Evolutionary conservation across 2,329 filamentous ascomycete species (phyloP), one percentile per base, ranked within the genome.

Genomic region (Botryotinia globosa): DNA sequence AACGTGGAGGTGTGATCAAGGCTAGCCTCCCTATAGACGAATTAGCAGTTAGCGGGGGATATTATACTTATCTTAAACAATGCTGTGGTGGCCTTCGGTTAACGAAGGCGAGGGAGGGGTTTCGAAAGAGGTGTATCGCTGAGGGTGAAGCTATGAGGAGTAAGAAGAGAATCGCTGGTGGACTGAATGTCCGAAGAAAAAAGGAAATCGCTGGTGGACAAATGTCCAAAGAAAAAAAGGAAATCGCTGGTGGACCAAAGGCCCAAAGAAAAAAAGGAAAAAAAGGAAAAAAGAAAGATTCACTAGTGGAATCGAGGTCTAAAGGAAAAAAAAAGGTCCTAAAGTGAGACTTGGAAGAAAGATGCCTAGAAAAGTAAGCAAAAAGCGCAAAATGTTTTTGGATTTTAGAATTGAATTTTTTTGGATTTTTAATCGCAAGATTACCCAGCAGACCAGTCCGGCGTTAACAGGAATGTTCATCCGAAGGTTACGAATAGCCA

Each of bases 371-470:
- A 62, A 42, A 29, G 34, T 62, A 62, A 42, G 37, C 37, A 42
- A 62, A n/a, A 18, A 16, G 51, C 6, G 51, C 51, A 42, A 29
- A 62, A 39, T 62, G 34, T 62, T 37, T 22, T 39, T 25, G 59
- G 32, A n/a, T 62, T 61, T 61, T 61, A 12, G 18, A 25, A 25
- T 39, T 61, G n/a, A 1, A 8, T 42, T 62, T 42, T 62, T 62
- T 42, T 42, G 20, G 22, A 16, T n/a, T 62, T 62, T 62, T 25
- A 7, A 37, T 37, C 59, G 34, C 34, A 25, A 42, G 6, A 62
- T 62, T 62, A 62, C 59, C 59, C 59, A 62, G 59, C 59, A 39
- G 59, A 62, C 22, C 59, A 62, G 59, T 39, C 59, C 59, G 59
- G 59, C 59, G 37, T 25, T 62, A 62, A 62, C 37, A 62, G 59